A percentile compares a stretch with the other conserved stretches of the same genome.
These are phyloP conservation scores for Lophiotrema nucula DNA, from an alignment of 495 filamentous ascomycete species.

Conservation along the genomic window DNA sequence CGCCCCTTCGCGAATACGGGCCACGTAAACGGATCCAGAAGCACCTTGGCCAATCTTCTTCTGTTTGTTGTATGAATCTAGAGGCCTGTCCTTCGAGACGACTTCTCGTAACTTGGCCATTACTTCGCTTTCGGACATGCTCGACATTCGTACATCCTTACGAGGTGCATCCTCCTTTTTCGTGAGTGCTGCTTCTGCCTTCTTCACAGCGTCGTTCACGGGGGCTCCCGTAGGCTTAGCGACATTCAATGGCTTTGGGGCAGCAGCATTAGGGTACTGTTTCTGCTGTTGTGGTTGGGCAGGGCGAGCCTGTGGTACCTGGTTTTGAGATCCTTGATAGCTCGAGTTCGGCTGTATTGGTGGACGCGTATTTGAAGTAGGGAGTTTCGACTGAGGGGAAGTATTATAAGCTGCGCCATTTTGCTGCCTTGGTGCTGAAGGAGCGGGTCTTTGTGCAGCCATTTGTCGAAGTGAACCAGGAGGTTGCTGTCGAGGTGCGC, in stretches of 20 bases:
- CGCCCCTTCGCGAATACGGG: conserved; percentile 78
- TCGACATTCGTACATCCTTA: conserved; percentile 93
- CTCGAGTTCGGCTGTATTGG: conserved; percentile 28
- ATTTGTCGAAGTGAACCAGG: conserved; percentile 47
- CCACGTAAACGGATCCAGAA: conserved; percentile 96
- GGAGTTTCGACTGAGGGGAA: conserved; percentile 25
- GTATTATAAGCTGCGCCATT: conserved; percentile 32
- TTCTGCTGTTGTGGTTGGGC: conserved; percentile 24
- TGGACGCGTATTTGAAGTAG: conserved; percentile 39
- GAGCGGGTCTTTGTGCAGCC: conserved; percentile 58
- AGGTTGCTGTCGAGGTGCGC: conserved; percentile 46
- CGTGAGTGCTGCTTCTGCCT: conserved; percentile 77
- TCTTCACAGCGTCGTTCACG: conserved; percentile 67
- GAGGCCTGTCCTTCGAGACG: conserved; percentile 88
- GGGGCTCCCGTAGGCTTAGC: conserved; percentile 58
- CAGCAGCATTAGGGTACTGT: conserved; percentile 35
- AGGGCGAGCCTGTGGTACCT: conserved; percentile 23
- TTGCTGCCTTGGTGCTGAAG: conserved; percentile 51
- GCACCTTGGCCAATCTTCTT: conserved; percentile 99
- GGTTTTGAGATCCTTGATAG: conserved; percentile 24
- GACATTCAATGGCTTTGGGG: conserved; percentile 88
- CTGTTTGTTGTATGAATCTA: conserved; percentile 92
- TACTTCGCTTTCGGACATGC: conserved; percentile 93
- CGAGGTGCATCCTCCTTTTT: conserved; percentile 71
- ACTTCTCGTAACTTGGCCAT: conserved; percentile 92